phyloP scores from a whole-genome alignment of 352 stramenopile species.

The Thalassiosira hispida region DNA sequence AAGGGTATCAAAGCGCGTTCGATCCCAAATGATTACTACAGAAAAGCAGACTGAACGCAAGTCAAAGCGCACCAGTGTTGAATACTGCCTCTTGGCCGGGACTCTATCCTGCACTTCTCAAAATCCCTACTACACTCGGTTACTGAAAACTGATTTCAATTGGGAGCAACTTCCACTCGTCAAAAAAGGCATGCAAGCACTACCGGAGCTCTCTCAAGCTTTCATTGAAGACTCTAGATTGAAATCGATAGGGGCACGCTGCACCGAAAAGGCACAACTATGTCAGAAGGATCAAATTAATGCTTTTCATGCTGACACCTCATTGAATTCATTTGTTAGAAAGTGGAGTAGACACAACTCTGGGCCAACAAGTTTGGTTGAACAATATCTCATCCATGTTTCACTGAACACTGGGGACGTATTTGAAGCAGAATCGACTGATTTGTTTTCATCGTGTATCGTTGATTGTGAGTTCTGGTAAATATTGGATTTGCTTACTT shows the following conservation, averaged over 20 bases:
- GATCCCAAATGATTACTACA: slow-evolving; percentile 70
- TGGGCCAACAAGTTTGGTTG: slow-evolving; percentile 65
- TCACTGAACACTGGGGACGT: slow-evolving; percentile 65
- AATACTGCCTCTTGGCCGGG: slow-evolving; percentile 77
- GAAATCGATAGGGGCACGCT: slow-evolving; percentile 10
- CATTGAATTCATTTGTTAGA: slow-evolving; percentile 63
- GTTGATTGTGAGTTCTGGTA: slow-evolving; percentile 65
- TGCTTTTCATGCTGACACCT: slow-evolving; percentile 32
- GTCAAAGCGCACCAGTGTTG: slow-evolving; percentile 68
- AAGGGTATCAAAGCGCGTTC: slow-evolving; percentile 76
- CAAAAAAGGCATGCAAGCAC: slow-evolving; percentile 13
- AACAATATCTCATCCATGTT: slow-evolving; percentile 68
- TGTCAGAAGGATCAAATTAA: slow-evolving; percentile 13
- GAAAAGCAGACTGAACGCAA: slow-evolving; percentile 75
- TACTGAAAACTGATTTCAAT: slow-evolving; percentile 41
- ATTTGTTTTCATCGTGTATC: slow-evolving; percentile 60
- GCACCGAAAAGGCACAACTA: slow-evolving; percentile 1
- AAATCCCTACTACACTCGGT: slow-evolving; percentile 49
- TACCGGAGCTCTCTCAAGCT: slow-evolving; percentile 11
- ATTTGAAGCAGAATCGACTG: slow-evolving; percentile 58
- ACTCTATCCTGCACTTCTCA: slow-evolving; percentile 60
- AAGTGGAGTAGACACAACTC: slow-evolving; percentile 67
- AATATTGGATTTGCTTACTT: not conserved
- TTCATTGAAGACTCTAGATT: not conserved
- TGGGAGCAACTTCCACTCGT: slow-evolving; percentile 44